Evolutionary conservation across 352 stramenopile species (phyloP).

Genomic region (Pythium brassicae): DNA sequence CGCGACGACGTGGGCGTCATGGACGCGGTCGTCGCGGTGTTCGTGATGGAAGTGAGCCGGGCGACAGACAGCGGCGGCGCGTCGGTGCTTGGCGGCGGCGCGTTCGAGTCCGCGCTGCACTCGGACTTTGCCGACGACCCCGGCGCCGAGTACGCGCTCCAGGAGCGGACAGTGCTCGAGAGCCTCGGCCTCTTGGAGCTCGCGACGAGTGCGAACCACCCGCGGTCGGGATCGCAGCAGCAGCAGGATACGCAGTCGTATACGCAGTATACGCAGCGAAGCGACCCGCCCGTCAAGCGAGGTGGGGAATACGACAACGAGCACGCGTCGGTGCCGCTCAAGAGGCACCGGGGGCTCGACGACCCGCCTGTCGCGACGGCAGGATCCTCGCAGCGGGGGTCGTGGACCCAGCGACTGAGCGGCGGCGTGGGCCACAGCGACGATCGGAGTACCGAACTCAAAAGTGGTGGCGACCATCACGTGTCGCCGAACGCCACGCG

Average conservation of each 20-base stretch:
- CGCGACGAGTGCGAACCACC: slow-evolving; percentile 24
- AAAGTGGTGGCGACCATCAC: background rate
- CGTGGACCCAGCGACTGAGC: slow-evolving; percentile 14
- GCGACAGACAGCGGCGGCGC: slow-evolving; percentile 57
- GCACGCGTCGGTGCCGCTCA: background rate
- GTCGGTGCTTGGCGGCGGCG: slow-evolving; percentile 46
- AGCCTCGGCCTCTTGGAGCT: slow-evolving; percentile 58
- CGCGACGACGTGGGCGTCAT: slow-evolving; percentile 59
- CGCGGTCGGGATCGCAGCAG: slow-evolving; percentile 7
- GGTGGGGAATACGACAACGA: slow-evolving; percentile 1
- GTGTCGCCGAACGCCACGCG: background rate
- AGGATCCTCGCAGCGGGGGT: background rate
- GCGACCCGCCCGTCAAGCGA: slow-evolving; percentile 1
- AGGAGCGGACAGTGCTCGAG: slow-evolving; percentile 70
- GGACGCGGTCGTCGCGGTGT: slow-evolving; percentile 77
- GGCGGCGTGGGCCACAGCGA: background rate
- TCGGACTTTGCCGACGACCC: slow-evolving; percentile 64
- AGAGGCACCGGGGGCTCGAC: background rate
- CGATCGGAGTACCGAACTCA: no score
- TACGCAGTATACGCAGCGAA: background rate
- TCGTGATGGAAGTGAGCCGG: slow-evolving; percentile 76
- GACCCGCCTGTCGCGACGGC: background rate
- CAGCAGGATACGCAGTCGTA: background rate
- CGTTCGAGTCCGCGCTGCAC: slow-evolving; percentile 61
- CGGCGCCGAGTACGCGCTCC: slow-evolving; percentile 50